These are phyloP conservation scores for Aspergillus sergii DNA, from an alignment of 2,329 filamentous ascomycete species.

Conservation along the genomic window DNA sequence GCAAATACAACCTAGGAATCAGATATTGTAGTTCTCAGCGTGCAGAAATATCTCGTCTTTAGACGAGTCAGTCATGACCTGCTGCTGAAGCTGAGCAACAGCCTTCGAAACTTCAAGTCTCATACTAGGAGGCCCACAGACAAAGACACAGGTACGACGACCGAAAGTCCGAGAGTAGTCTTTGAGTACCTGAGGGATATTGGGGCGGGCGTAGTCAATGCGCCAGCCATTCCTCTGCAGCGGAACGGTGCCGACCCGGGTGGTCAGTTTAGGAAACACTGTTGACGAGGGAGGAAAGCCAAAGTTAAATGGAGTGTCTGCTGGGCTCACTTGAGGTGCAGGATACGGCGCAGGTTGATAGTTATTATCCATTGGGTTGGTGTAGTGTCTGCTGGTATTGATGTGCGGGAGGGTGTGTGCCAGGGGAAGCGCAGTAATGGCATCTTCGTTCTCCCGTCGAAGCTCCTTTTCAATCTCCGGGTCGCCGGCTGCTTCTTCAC, in stretches of 20 bases:
- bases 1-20: slow-evolving; percentile 26
- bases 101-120: slow-evolving; percentile 83
- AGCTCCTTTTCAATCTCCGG: slow-evolving; percentile 77
- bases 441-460: slow-evolving; percentile 79
- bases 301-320: slow-evolving; percentile 61
- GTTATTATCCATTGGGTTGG: slow-evolving; percentile 9
- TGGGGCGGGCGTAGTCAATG: slow-evolving; percentile 88
- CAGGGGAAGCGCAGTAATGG: slow-evolving; percentile 77
- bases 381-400: slow-evolving; percentile 22
- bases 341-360: neutral
- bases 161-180: slow-evolving; percentile 83
- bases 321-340: neutral
- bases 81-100: slow-evolving; percentile 77
- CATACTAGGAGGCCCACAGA: slow-evolving; percentile 88
- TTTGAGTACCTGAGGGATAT: slow-evolving; percentile 82
- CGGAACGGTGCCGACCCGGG: slow-evolving; percentile 83
- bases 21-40: slow-evolving; percentile 92
- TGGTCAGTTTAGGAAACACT: slow-evolving; percentile 83
- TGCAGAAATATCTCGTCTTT: slow-evolving; percentile 92
- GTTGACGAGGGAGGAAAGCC: slow-evolving; percentile 84
- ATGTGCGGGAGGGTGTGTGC: slow-evolving; percentile 31
- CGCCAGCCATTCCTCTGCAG: slow-evolving; percentile 72
- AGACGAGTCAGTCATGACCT: slow-evolving; percentile 76
- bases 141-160: slow-evolving; percentile 81
- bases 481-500: slow-evolving; percentile 78